A percentile compares a stretch with the other conserved stretches of the same genome.
phyloP scores from a whole-genome alignment of 345 rosid species.

The Aquilaria sinensis region DNA sequence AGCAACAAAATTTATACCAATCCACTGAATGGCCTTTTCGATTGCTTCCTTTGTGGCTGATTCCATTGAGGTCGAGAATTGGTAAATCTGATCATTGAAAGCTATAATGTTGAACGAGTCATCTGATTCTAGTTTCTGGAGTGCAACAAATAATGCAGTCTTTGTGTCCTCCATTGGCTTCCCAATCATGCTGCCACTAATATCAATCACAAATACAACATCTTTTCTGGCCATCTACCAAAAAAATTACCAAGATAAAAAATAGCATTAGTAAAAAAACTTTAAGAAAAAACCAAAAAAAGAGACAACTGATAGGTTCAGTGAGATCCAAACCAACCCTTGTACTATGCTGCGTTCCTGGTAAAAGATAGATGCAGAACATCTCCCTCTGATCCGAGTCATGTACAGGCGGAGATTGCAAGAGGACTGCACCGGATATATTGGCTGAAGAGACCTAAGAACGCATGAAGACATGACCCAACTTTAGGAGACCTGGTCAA shows the following conservation, averaged over 20 bases:
- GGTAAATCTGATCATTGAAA: constrained; percentile 59
- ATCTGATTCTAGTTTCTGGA: constrained; percentile 42
- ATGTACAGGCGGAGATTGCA: constrained; percentile 60
- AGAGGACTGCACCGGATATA: constrained; percentile 57
- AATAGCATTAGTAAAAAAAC: not conserved
- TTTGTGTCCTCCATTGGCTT: constrained; percentile 55
- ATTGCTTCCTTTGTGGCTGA: constrained; percentile 44
- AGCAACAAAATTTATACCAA: constrained; percentile 45
- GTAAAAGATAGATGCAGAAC: constrained; percentile 59
- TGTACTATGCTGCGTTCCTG: constrained; percentile 44
- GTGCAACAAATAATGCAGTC: constrained; percentile 46
- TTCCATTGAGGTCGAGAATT: constrained; percentile 59
- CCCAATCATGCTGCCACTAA: constrained; percentile 83
- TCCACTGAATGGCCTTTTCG: constrained; percentile 64
- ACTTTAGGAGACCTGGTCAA: not conserved
- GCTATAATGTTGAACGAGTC: constrained; percentile 79
- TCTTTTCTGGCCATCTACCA: constrained; percentile 61
- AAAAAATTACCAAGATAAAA: constrained; percentile 17
- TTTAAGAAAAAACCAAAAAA: not conserved
- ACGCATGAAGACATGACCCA: constrained; percentile 5
- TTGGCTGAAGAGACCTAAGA: constrained; percentile 47
- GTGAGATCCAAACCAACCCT: constrained; percentile 37
- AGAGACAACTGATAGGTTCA: not conserved
- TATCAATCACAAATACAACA: constrained; percentile 68
- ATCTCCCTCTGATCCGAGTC: constrained; percentile 80